Evolutionary conservation across 139 green algal species (phyloP).

Genomic region (Chlorella sp.): DNA sequence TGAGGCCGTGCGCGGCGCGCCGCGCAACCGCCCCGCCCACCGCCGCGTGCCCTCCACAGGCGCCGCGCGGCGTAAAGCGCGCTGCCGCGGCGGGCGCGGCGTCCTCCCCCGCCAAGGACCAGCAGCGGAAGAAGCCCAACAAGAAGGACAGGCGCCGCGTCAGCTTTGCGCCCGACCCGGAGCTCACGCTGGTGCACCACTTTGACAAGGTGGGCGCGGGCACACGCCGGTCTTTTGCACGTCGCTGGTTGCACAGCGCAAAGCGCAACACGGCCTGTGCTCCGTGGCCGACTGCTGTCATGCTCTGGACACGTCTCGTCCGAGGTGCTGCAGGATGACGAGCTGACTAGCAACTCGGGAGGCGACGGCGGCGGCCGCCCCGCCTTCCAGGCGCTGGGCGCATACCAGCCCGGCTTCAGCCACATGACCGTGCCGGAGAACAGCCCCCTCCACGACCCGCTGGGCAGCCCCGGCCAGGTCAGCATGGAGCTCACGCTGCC

Average conservation of each 20-base stretch:
- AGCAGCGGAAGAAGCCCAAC: slow-evolving; percentile 16
- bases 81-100: neutral
- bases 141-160: slow-evolving; percentile 36
- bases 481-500: slow-evolving; percentile 33
- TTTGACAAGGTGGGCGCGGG: slow-evolving; percentile 42
- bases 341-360: slow-evolving; percentile 10
- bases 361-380: neutral
- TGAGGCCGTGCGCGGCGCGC: too few species aligned
- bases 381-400: too few species aligned
- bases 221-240: neutral
- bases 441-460: slow-evolving; percentile 8
- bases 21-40: too few species aligned
- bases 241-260: too few species aligned
- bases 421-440: slow-evolving; percentile 18
- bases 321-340: slow-evolving; percentile 31
- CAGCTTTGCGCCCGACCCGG: slow-evolving; percentile 46
- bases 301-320: too few species aligned
- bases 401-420: slow-evolving; percentile 17
- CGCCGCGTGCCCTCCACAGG: too few species aligned
- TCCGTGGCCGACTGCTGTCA: too few species aligned
- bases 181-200: slow-evolving; percentile 39
- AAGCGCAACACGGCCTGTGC: too few species aligned
- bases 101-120: slow-evolving; percentile 16
- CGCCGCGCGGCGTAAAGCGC: too few species aligned
- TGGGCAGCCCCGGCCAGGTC: slow-evolving; percentile 17